Evolutionary conservation across 1,139 yeast species (phyloP), one percentile per base, ranked within the genome.

Genomic region (Blastobotrys malaysiensis): DNA sequence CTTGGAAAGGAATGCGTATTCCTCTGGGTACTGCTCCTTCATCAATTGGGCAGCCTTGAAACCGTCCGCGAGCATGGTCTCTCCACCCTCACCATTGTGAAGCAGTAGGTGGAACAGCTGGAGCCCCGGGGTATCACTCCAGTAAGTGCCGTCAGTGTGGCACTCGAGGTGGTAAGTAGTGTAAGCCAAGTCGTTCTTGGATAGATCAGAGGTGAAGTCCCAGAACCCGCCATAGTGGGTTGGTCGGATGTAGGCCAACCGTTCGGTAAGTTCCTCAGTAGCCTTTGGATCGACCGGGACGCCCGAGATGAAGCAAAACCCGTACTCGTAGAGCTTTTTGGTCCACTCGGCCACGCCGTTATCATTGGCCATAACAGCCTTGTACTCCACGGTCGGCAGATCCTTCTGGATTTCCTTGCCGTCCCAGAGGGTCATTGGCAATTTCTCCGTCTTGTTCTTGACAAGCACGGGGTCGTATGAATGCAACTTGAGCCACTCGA

Each of bases 201-300:
- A 77, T 63, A 86, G 72, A 65, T 86, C 88, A 13, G 88, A 79
- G 20, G 91, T 85, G 66, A 86, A 85, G 63, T 84, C 90, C 90
- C 91, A 86, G 69, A 86, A 85, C 3, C 88, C 90, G 24, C 90
- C 91, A 59, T 86, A 86, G 67, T 86, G 91, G 1, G 93, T 86
- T 20, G 84, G 86, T 45, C 88, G 73, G 55, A 85, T 80, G 65
- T 82, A 84, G 54, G 84, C 78, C 58, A 86, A 76, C 61, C 81
- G 72, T 59, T 83, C 83, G 56, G 84, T 80, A 53, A 86, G 74
- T 57, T 71, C 70, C 63, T 84, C 78, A 1, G 93, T 85, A 22
- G 75, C 86, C 60, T 81, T 81, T 0, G 88, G 83, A 13, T 75
- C 73, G 2, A 75, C 81, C 0, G 91, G 91, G 11, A 83, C 86